Evolutionary conservation across 495 filamentous ascomycete species (phyloP).

Genomic region (Aspergillus sclerotioniger): DNA sequence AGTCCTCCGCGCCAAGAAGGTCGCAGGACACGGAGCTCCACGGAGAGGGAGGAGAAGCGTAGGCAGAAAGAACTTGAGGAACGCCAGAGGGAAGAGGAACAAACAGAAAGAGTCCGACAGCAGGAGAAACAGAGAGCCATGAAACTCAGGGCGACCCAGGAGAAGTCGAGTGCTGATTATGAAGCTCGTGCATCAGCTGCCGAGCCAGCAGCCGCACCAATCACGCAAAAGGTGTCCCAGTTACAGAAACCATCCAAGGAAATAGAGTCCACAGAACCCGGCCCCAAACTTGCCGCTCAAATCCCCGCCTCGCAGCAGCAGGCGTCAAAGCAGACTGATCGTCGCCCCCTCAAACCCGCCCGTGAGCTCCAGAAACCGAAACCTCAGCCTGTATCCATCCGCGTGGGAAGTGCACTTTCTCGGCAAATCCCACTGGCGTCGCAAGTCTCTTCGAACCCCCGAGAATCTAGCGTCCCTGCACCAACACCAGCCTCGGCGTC

Average conservation of each 20-base stretch:
- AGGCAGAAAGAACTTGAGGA: conserved; percentile 62
- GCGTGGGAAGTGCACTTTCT: conserved; percentile 66
- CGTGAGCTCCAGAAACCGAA: conserved; percentile 68
- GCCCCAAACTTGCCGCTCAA: conserved; percentile 41
- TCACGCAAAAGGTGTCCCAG: conserved; percentile 43
- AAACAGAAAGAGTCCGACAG: conserved; percentile 61
- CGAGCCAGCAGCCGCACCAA: conserved; percentile 19
- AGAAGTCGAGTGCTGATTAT: conserved; percentile 32
- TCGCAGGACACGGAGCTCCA: conserved; percentile 69
- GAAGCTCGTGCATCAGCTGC: conserved; percentile 29
- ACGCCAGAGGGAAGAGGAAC: conserved; percentile 42
- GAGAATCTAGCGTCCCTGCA: conserved; percentile 55
- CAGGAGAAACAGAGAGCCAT: conserved; percentile 59
- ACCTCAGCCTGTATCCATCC: conserved; percentile 76
- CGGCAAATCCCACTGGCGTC: conserved; percentile 67
- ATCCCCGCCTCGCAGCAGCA: conserved; percentile 49
- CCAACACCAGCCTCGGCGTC: conserved; percentile 43
- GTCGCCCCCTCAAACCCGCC: conserved; percentile 66
- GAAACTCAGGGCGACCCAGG: conserved; percentile 34
- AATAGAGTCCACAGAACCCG: conserved; percentile 36
- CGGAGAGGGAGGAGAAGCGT: conserved; percentile 66
- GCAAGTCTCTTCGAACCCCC: conserved; percentile 54
- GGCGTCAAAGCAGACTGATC: conserved; percentile 51
- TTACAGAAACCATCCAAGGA: conserved; percentile 48
- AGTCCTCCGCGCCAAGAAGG: conserved; percentile 46